phyloP scores from a whole-genome alignment of 768 basidiomycete species.

The Mycena belliarum region DNA sequence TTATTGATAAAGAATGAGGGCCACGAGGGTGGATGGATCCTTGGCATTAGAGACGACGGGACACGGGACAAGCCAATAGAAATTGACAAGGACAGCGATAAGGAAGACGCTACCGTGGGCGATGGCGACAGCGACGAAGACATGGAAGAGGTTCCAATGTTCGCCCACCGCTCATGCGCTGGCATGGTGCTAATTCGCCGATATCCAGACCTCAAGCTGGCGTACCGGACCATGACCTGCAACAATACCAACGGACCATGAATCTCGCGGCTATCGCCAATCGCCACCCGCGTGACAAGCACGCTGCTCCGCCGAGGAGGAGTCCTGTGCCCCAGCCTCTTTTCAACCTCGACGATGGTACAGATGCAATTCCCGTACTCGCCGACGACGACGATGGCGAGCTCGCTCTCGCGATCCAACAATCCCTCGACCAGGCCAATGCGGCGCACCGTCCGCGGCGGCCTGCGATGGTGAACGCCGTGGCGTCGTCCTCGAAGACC shows the following conservation, averaged over 20 bases:
- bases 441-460: background rate
- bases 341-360: conserved; percentile 53
- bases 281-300: conserved; percentile 43
- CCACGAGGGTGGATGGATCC: conserved; percentile 87
- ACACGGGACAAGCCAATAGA: conserved; percentile 84
- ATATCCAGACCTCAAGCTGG: conserved; percentile 34
- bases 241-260: conserved; percentile 59
- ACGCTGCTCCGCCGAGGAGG: conserved; percentile 31
- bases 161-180: conserved; percentile 28
- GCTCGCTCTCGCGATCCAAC: conserved; percentile 31
- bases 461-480: conserved; percentile 16
- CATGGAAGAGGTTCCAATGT: conserved; percentile 85
- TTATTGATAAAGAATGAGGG: conserved; percentile 92
- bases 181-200: background rate
- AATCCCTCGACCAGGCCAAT: conserved; percentile 50
- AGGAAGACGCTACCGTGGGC: conserved; percentile 32
- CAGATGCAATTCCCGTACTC: conserved; percentile 20
- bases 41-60: conserved; percentile 89
- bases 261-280: conserved; percentile 60
- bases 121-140: conserved; percentile 50
- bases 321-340: conserved; percentile 41
- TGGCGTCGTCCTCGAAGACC: conserved; percentile 21
- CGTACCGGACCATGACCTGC: conserved; percentile 59
- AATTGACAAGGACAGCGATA: conserved; percentile 64
- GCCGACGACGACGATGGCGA: conserved; percentile 47